Evolutionary conservation across 2,329 filamentous ascomycete species (phyloP), one percentile per base, ranked within the genome.

Genomic region (Plectosphaerella cucumerina): DNA sequence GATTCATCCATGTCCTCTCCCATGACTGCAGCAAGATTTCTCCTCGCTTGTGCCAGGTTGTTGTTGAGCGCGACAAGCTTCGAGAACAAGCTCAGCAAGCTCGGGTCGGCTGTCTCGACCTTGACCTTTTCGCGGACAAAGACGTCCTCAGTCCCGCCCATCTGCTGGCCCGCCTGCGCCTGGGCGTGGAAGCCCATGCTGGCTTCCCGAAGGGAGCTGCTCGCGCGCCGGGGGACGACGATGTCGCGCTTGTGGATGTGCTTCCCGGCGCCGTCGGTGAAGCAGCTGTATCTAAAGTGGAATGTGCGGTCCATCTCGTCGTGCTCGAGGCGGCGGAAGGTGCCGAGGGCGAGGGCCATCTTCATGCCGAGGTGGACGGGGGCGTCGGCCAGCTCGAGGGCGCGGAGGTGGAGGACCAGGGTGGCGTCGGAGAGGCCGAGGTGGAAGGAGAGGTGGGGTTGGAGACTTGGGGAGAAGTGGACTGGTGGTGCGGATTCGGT

Each of bases 61-160:
- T 91, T 82, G 56, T 87, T 85, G 51, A 97, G 70, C 5, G 89
- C 90, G 26, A 80, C 83, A 58, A 97, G 73, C 70, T 97, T 97
- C 5, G 90, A 87, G 66, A 89, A 86, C 33, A 94, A 76, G 34
- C 89, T 87, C 65, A 97, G 85, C 57, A 97, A 66, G 59, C 85
- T 92, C 1, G 93, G 93, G 66, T 97, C 92, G 50, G 91, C 89
- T 61, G 84, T 93, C 68, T 96, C 92, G 2, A 97, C 86, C 39
- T 88, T 80, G 5, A 96, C 82, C 72, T 97, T 97, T 66, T 97
- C 93, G 58, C 86, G 84, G 44, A 97, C 93, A 56, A 84, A 86
- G 3, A 97, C 91, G 54, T 94, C 84, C 3, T 69, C 42, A 31
- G 26, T 31, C 26, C 26, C 26, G 26, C 26, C 26, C 8, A 11